phyloP scores from a whole-genome alignment of 805 yeast genomes.

The Suhomyces kilbournensis region DNA sequence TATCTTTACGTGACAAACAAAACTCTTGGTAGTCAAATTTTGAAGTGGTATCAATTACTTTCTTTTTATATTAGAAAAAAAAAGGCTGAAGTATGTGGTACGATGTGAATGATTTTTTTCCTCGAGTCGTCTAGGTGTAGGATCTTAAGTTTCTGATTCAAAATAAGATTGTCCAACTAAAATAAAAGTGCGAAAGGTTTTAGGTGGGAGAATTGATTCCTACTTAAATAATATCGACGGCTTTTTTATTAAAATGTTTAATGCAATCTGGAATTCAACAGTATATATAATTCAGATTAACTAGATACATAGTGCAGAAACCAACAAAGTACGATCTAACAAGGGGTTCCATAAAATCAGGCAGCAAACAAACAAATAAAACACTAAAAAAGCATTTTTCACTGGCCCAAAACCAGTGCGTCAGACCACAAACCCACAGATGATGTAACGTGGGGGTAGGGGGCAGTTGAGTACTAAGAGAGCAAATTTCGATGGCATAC shows the following conservation, averaged over 20 bases:
- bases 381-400: background rate
- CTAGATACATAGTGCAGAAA: background rate
- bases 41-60: background rate
- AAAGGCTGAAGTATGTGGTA: background rate
- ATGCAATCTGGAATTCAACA: background rate
- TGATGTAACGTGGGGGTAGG: conserved; percentile 3
- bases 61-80: background rate
- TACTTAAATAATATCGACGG: background rate
- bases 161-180: background rate
- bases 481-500: background rate
- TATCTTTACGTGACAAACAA: background rate
- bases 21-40: background rate
- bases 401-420: background rate
- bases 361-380: conserved; percentile 5
- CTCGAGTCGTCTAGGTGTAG: background rate
- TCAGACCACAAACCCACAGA: conserved; percentile 1
- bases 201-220: background rate
- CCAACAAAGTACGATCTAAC: background rate
- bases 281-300: conserved; percentile 2
- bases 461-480: background rate
- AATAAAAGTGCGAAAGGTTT: background rate
- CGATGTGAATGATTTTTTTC: background rate
- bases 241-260: background rate
- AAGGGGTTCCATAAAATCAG: conserved; percentile 3
- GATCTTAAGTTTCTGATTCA: background rate